Evolutionary conservation across 78 protist species (phyloP).

Genomic region (Mantamonas sphyraenae): DNA sequence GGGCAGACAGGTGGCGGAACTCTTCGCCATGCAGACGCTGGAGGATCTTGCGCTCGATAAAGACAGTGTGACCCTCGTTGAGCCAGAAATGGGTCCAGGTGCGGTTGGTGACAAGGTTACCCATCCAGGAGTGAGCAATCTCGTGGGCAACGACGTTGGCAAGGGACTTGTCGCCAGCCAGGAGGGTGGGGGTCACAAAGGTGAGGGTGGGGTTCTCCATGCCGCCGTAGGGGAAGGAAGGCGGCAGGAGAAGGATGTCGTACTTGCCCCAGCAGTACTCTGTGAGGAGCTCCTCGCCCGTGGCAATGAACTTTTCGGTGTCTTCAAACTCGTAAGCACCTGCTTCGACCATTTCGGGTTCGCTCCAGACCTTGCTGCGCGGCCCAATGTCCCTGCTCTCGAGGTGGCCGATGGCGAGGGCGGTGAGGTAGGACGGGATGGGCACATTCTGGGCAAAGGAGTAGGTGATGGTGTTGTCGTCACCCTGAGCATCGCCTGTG

Average conservation of each 20-base stretch:
- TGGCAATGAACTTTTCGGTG: conserved; percentile 48
- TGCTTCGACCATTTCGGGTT: conserved; percentile 49
- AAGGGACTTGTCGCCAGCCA: conserved; percentile 68
- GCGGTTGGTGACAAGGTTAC: conserved; percentile 62
- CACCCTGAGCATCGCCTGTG: conserved; percentile 17
- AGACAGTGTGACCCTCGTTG: conserved; percentile 38
- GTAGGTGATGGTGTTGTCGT: conserved; percentile 14
- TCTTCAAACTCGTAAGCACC: conserved; percentile 63
- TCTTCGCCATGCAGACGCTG: conserved; percentile 37
- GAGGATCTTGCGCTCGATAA: conserved; percentile 56
- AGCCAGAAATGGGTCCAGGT: conserved; percentile 63
- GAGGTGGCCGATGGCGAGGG: conserved; percentile 56
- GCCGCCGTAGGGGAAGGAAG: conserved; percentile 76
- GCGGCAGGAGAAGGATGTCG: conserved; percentile 71
- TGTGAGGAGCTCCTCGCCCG: conserved; percentile 28
- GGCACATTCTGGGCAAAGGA: conserved; percentile 27
- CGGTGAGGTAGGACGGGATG: conserved; percentile 63
- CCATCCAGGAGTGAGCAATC: conserved; percentile 58
- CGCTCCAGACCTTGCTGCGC: conserved; percentile 58
- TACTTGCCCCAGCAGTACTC: conserved; percentile 72
- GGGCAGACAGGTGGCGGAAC: conserved; percentile 39
- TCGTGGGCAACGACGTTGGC: conserved; percentile 78
- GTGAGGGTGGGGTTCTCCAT: conserved; percentile 70
- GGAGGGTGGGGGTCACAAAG: conserved; percentile 69
- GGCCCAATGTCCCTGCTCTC: conserved; percentile 57